phyloP scores from a whole-genome alignment of 495 filamentous ascomycete genomes.

The Hypoxylon fuscum region DNA sequence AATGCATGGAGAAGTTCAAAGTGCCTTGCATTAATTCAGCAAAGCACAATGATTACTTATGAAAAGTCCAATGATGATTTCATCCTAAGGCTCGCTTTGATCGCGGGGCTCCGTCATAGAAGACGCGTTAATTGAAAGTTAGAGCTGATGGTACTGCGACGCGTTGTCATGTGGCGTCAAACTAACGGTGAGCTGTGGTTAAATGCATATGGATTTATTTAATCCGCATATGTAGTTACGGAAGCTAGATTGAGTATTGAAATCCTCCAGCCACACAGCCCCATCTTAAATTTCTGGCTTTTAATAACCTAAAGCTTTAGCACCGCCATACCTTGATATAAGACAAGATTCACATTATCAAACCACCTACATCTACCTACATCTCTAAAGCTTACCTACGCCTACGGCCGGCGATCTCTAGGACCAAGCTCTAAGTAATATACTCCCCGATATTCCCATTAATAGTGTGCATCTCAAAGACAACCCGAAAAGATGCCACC shows the following conservation, averaged over 20 bases:
- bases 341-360: too few relatives aligned
- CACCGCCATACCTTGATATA: too few relatives aligned
- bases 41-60: conserved; percentile 3
- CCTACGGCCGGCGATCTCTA: too few relatives aligned
- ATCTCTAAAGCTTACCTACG: too few relatives aligned
- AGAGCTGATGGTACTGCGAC: conserved; percentile 23
- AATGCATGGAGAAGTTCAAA: conserved; percentile 24
- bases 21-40: not conserved
- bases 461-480: too few relatives aligned
- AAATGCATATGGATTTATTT: not conserved
- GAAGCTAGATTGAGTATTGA: not conserved
- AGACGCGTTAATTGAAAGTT: conserved; percentile 38
- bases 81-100: not conserved
- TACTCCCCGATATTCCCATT: too few relatives aligned
- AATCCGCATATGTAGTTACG: not conserved
- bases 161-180: conserved; percentile 38
- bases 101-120: too few relatives aligned
- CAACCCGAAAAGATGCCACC: not conserved
- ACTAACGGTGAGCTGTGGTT: conserved; percentile 1
- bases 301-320: too few relatives aligned
- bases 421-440: too few relatives aligned
- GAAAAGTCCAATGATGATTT: conserved; percentile 1
- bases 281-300: not conserved
- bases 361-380: too few relatives aligned
- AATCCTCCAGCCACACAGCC: conserved; percentile 12